These are phyloP conservation scores for Rhizophora mangle DNA, from an alignment of 345 rosid genomes.

Conservation along the genomic window DNA sequence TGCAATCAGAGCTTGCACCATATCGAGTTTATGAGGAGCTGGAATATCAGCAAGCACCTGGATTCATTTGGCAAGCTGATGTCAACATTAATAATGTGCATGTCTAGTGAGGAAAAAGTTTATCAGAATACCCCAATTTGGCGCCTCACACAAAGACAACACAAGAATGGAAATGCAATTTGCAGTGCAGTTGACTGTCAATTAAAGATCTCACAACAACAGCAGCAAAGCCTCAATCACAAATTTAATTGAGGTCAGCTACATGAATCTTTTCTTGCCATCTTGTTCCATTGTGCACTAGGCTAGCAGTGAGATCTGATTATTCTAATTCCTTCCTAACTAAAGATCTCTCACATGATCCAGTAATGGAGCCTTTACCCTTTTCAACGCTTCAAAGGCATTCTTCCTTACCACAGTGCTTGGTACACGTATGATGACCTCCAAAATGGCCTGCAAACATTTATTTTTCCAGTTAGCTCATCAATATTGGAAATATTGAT, in stretches of 20 bases:
- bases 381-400: slow-evolving; percentile 71
- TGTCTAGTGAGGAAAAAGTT: neutral
- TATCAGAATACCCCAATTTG: neutral
- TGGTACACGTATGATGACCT: slow-evolving; percentile 19
- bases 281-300: neutral
- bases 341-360: neutral
- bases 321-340: no score
- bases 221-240: no score
- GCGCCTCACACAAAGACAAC: no score
- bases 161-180: no score
- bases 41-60: slow-evolving; percentile 84
- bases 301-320: neutral
- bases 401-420: slow-evolving; percentile 51
- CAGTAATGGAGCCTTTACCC: slow-evolving; percentile 38
- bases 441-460: slow-evolving; percentile 18
- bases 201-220: neutral
- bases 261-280: no score
- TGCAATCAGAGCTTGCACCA: slow-evolving; percentile 57
- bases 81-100: neutral
- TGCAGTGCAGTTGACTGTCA: no score
- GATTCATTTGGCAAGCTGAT: slow-evolving; percentile 17
- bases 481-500: slow-evolving; percentile 5
- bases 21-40: slow-evolving; percentile 48
- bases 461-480: neutral
- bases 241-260: no score